Conservation (phyloP, 1,284 basidiomycete species). For the Apiotrichum porosum region DNA sequence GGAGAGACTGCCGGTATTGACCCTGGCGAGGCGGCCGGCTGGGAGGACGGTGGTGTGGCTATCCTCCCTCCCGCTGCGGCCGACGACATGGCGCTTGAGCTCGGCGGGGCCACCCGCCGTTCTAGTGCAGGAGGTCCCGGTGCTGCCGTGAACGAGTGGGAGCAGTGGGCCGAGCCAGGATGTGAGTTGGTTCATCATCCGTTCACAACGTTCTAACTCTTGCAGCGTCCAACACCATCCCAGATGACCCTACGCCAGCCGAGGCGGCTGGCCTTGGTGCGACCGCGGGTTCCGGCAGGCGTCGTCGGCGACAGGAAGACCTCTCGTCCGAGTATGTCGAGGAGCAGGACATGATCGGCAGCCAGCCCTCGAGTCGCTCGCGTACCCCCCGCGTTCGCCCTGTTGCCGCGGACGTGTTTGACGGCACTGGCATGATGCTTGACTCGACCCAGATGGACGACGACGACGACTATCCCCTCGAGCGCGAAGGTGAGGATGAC, state of each 20-base stretch:
- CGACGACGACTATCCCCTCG: neutral
- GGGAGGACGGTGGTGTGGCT: constrained; percentile 42
- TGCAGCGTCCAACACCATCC: no score
- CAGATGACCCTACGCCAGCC: no score
- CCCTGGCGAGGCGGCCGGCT: constrained; percentile 32
- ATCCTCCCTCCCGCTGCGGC: constrained; percentile 41
- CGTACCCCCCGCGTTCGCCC: constrained; percentile 2
- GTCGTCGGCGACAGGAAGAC: constrained; percentile 19
- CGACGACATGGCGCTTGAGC: constrained; percentile 38
- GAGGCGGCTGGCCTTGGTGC: constrained; percentile 2
- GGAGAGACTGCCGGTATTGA: constrained; percentile 9
- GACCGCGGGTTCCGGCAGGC: constrained; percentile 15
- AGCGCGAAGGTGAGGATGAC: neutral
- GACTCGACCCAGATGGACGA: no score
- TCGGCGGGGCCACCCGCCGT: constrained; percentile 27
- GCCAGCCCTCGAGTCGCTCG: constrained; percentile 1
- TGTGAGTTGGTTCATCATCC: constrained; percentile 13
- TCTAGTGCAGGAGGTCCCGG: no score
- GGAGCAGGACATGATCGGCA: constrained; percentile 6
- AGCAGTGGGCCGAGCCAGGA: constrained; percentile 4
- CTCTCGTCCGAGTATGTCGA: constrained; percentile 5
- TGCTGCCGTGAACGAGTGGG: neutral
- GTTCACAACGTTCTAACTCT: neutral
- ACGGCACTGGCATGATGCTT: no score
- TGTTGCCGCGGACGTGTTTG: constrained; percentile 12